Evolutionary conservation across 352 stramenopile genomes (phyloP).

Genomic region (Globisporangium paroecandrum): DNA sequence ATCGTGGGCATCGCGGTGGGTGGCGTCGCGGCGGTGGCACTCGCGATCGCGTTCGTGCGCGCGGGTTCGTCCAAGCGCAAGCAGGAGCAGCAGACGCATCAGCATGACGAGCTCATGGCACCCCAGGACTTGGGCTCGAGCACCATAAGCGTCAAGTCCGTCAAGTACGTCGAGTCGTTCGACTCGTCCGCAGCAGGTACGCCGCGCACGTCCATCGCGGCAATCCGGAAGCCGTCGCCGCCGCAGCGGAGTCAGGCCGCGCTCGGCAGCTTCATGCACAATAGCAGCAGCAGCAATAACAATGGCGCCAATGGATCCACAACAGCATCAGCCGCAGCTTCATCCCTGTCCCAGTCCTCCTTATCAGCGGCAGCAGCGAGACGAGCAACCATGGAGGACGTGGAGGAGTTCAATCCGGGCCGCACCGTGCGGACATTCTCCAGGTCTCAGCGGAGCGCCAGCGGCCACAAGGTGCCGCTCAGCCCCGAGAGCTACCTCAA

Average conservation of each 20-base stretch:
- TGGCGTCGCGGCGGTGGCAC: background rate
- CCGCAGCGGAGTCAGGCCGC: background rate
- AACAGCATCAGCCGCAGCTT: background rate
- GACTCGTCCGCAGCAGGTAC: slow-evolving; percentile 6
- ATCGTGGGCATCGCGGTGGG: slow-evolving; percentile 16
- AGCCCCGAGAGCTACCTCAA: slow-evolving; percentile 15
- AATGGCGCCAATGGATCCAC: background rate
- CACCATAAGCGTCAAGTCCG: slow-evolving; percentile 14
- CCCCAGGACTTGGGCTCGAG: slow-evolving; percentile 12
- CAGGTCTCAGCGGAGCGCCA: background rate
- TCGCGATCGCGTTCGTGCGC: slow-evolving; percentile 15
- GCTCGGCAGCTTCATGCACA: background rate
- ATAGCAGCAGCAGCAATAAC: background rate
- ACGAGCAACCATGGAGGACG: slow-evolving; percentile 8
- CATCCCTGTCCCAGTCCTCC: background rate
- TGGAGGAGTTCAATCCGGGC: slow-evolving; percentile 21
- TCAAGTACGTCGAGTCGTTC: slow-evolving; percentile 18
- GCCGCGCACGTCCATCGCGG: slow-evolving; percentile 3
- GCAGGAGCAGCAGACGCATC: background rate
- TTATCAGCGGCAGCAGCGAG: background rate
- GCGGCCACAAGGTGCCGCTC: background rate
- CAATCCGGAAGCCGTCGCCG: slow-evolving; percentile 4
- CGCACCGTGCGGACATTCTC: slow-evolving; percentile 19
- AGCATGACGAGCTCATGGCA: background rate
- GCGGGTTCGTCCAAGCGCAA: slow-evolving; percentile 10